Evolutionary conservation across 768 basidiomycete genomes (phyloP).

Genomic region (Leccinum disarticulatum): DNA sequence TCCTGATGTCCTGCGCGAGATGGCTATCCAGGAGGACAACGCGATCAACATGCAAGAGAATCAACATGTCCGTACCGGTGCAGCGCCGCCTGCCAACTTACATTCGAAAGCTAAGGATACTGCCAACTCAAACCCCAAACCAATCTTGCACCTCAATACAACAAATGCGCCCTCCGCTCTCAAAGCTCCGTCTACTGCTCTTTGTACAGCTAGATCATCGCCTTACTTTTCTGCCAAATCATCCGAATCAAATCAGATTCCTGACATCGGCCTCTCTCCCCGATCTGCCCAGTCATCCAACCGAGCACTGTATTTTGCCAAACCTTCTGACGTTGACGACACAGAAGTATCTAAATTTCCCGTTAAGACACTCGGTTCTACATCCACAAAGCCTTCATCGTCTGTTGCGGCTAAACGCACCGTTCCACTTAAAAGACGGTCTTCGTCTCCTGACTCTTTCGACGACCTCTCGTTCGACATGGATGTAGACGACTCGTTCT

Average conservation of each 20-base stretch:
- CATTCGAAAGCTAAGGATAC: not conserved
- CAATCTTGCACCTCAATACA: not conserved
- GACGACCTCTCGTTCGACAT: slow-evolving; percentile 37
- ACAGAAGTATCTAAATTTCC: slow-evolving; percentile 19
- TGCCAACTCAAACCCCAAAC: slow-evolving; percentile 1
- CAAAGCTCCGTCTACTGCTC: slow-evolving; percentile 2
- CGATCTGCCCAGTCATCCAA: slow-evolving; percentile 26
- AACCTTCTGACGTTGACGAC: slow-evolving; percentile 34
- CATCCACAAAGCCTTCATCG: slow-evolving; percentile 8
- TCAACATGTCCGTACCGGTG: not conserved
- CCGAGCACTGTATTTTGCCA: slow-evolving; percentile 12
- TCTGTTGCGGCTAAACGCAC: slow-evolving; percentile 1
- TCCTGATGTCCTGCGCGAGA: slow-evolving; percentile 28
- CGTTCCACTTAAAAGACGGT: slow-evolving; percentile 6
- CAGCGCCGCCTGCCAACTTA: not conserved
- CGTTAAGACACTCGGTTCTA: slow-evolving; percentile 6
- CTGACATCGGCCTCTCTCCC: slow-evolving; percentile 32
- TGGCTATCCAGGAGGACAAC: slow-evolving; percentile 20
- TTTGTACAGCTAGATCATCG: slow-evolving; percentile 10
- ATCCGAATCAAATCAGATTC: slow-evolving; percentile 13
- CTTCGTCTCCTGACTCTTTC: slow-evolving; percentile 28
- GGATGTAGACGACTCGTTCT: slow-evolving; percentile 40
- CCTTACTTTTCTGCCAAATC: slow-evolving; percentile 21
- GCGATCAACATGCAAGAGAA: slow-evolving; percentile 7
- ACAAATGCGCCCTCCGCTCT: slow-evolving; percentile 12